Evolutionary conservation across 768 basidiomycete species (phyloP).

Genomic region (Erythrobasidium yunnanense): DNA sequence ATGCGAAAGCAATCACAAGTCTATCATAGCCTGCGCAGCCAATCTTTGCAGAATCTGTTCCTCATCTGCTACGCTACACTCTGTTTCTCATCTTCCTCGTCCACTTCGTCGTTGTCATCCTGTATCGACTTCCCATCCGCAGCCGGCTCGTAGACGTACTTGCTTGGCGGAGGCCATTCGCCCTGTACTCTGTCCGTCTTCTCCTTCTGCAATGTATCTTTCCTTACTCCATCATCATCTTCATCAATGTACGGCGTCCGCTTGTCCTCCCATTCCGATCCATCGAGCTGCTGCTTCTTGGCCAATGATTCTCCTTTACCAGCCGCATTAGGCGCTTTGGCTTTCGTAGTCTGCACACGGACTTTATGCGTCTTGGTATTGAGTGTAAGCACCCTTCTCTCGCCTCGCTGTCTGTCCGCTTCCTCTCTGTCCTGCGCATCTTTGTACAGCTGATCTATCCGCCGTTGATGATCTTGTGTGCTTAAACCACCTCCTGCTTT

Average conservation of each 20-base stretch:
- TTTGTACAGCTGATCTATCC: neutral
- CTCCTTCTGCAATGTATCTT: neutral
- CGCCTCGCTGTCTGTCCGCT: neutral
- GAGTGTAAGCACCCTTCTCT: conserved; percentile 10
- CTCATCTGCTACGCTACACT: neutral
- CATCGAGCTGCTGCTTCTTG: neutral
- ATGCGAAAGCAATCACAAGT: conserved; percentile 17
- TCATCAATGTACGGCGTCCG: conserved; percentile 16
- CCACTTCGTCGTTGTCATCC: neutral
- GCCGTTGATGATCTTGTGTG: conserved; percentile 1
- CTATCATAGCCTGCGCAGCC: neutral
- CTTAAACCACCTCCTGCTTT: conserved; percentile 10
- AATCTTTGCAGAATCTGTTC: neutral
- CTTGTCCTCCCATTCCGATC: neutral
- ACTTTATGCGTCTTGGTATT: conserved; percentile 20
- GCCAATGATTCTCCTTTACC: neutral
- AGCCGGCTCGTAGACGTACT: neutral
- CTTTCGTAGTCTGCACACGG: conserved; percentile 8
- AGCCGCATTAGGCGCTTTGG: neutral
- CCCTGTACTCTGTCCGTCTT: neutral
- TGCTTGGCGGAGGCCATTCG: neutral
- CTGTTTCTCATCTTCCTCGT: neutral
- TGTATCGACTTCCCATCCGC: too few relatives aligned
- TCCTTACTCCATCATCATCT: conserved; percentile 3
- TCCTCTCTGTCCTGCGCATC: conserved; percentile 9